Evolutionary conservation across 1,284 basidiomycete genomes (phyloP), one percentile per base, ranked within the genome.

Genomic region (Takashimella koratensis): DNA sequence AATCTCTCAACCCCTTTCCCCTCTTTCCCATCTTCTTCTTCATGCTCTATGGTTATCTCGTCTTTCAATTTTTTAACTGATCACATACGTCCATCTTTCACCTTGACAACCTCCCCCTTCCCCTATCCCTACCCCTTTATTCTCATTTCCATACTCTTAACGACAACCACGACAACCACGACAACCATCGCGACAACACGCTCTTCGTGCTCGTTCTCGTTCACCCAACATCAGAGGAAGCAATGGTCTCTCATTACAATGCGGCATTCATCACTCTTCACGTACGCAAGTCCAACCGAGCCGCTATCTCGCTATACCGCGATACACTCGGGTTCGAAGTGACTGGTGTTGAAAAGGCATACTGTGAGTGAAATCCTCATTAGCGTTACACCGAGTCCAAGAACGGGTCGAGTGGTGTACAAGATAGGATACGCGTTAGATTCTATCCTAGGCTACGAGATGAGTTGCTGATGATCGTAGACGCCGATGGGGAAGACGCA

Each of bases 401-500:
- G 8, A 25, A 36, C 42, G 20, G 23, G 52, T 41, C 13, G 36
- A 23, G 27, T 40, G 39, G 8, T 11, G 47, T 5, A 58, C n/a
- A 30, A 3, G 36, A 30, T 27, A 26, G 47, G 47, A 4, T 56
- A 49, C 27, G 16, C 22, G 6, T 42, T 10, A 43, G 27, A 10
- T 19, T 24, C 36, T 21, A n/a, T 26, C 40, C 19, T 12, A 39
- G 22, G 12, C 11, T 21, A 20, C 11, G 2, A 23, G n/a, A n/a
- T n/a, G n/a, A n/a, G n/a, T n/a, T n/a, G n/a, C n/a, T 20, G 30
- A 8, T 22, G 13, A 51, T 30, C 43, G 22, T 60, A 92, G 90
- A 94, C 77, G 90, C 89, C 3, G 91, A 95, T 66, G 90, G 90
- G 8, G 91, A 95, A 76, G 90, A 94, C 64, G 91, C 92, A 30